Evolutionary conservation across 345 rosid genomes (phyloP), one percentile per base, ranked within the genome.

Genomic region (Brassica carinata): DNA sequence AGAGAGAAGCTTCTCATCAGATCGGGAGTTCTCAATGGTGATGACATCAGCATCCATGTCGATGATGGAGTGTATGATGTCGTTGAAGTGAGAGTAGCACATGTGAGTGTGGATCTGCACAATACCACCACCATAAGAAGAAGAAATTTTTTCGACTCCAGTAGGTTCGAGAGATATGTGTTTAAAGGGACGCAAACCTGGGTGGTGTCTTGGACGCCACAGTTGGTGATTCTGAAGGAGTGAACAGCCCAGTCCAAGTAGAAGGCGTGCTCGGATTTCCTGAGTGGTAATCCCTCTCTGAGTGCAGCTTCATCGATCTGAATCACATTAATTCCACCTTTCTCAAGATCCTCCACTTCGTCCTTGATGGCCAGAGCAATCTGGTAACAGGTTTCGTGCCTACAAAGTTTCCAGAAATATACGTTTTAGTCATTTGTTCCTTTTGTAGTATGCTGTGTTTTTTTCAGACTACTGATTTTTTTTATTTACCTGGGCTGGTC

Each of bases 201-300:
- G 77, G 94, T 89, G 70, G 89, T 91, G 88, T 96, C 97, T 84
- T 82, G 79, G 62, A 96, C 97, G 1, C 98, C 99, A 19, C 82
- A 77, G 83, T 96, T 96, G 83, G 99, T 94, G 87, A 96, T 96
- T 84, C 98, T 88, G 88, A 96, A 96, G 62, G 99, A 96, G 93
- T 96, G 99, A 27, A 96, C 99, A 6, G 98, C 99, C 99, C 99
- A 94, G 40, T 96, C 95, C 88, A 94, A 86, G 90, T 96, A 96
- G 91, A 92, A 93, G 76, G 97, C 94, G 26, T 94, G 99, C 82
- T 96, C 99, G 0, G 98, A 85, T 77, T 96, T 96, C 94, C 99
- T 90, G 15, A 96, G 92, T 67, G 98, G 99, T 62, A 96, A 69
- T 8, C 99, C 99, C 82, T 96, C 99, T 85, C 99, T 88, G 83